Evolutionary conservation across 1,284 basidiomycete species (phyloP), one percentile per base, ranked within the genome.

Genomic region (Boletellus sp.): DNA sequence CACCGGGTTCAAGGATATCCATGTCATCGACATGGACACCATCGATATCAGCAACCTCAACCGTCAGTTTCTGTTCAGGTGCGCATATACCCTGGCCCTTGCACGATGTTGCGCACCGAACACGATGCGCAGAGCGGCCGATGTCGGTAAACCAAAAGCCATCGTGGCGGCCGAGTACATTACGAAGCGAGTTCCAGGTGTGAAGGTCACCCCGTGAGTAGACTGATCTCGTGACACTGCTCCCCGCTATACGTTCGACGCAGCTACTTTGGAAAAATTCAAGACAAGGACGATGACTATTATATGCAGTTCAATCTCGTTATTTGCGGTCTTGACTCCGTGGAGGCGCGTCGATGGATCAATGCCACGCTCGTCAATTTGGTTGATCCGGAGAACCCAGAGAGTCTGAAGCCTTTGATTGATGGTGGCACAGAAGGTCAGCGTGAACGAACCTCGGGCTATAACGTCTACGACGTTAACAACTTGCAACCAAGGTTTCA

Each of bases 1-100:
- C 53, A 87, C 91, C 43, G 96, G 96, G 17, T 99, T 99, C 80
- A 89, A 87, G 64, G 88, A 99, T 62, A 96, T 99, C 53, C 92
- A 99, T 73, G 94, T 99, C 56, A 99, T 99, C 64, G 96, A 99
- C 74, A 99, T 99, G 95, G 96, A 99, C 73, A 98, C 95, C 5
- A 99, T 99, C 66, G 96, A 99, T 68, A 91, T 99, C 59, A 96
- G 93, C 60, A 99, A 99, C 64, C 77, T 99, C 56, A 99, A 99
- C 69, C 81, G 96, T 36, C 96, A 99, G 69, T 99, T 99, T 68
- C 74, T 99, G 36, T 99, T 99, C 73, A 80, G 95, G 94, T 92
- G 56, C 44, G 76, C 20, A 4, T 47, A n/a, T 45, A 41, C 32
- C n/a, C 23, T 16, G n/a, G 3, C n/a, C 36, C 36, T 14, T 2